These are phyloP conservation scores for Phytopythium cucurbitacearum DNA, from an alignment of 352 stramenopile species.

Conservation along the genomic window DNA sequence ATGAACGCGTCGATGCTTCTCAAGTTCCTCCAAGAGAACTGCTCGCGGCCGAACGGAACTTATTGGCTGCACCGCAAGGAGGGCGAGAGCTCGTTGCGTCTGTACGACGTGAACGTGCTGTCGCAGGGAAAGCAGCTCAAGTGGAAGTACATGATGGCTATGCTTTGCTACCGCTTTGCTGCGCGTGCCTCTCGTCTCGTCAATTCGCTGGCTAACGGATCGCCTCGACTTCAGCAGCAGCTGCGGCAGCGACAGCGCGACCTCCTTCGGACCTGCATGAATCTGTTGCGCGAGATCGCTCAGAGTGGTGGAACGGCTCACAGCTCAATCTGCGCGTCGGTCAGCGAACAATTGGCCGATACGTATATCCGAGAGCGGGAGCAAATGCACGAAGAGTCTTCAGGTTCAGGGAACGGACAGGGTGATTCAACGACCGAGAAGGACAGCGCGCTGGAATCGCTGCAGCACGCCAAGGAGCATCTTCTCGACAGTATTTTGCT, in stretches of 20 bases:
- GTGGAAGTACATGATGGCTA: slow-evolving; percentile 91
- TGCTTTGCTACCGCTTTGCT: slow-evolving; percentile 86
- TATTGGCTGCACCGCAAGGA: slow-evolving; percentile 83
- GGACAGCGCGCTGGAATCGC: slow-evolving; percentile 14
- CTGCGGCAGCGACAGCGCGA: slow-evolving; percentile 73
- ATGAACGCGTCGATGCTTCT: slow-evolving; percentile 85
- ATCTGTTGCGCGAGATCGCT: slow-evolving; percentile 66
- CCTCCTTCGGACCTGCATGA: slow-evolving; percentile 70
- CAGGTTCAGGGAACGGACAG: background rate
- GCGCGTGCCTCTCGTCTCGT: slow-evolving; percentile 61
- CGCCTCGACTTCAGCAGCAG: slow-evolving; percentile 52
- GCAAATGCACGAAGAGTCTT: slow-evolving; percentile 16
- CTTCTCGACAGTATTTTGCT: slow-evolving; percentile 61
- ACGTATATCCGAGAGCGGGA: slow-evolving; percentile 71
- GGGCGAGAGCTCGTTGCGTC: slow-evolving; percentile 68
- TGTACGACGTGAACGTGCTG: slow-evolving; percentile 83
- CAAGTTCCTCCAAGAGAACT: slow-evolving; percentile 86
- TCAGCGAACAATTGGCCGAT: slow-evolving; percentile 78
- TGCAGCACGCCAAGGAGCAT: slow-evolving; percentile 61
- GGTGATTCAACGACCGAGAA: slow-evolving; percentile 10
- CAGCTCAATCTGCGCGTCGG: slow-evolving; percentile 73
- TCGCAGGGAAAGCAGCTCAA: slow-evolving; percentile 83
- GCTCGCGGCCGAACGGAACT: slow-evolving; percentile 72
- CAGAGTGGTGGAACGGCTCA: slow-evolving; percentile 52
- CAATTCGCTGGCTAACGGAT: slow-evolving; percentile 49